Percentiles rank a stretch among this genome's conserved stretches.
Conservation (phyloP, 2,329 filamentous ascomycete species). For the Plectosphaerella cucumerina region DNA sequence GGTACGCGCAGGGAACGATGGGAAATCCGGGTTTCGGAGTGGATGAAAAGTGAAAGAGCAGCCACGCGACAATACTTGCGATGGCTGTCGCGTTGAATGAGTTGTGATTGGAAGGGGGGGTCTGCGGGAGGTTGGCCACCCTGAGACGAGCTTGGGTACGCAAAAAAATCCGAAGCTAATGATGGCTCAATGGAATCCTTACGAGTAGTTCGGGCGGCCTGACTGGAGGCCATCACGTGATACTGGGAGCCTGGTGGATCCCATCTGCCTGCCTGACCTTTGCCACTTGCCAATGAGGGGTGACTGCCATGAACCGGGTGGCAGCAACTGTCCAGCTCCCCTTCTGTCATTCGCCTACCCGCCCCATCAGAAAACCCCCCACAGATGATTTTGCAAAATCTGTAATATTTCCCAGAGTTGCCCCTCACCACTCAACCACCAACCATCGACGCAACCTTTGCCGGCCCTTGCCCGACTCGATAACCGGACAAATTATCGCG, state of each 20-base stretch:
- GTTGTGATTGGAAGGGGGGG: not conserved
- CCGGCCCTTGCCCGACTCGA: not conserved
- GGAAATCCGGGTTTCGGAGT: not conserved
- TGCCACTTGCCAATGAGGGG: not conserved
- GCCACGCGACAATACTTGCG: constrained; percentile 1
- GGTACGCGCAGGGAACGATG: not conserved
- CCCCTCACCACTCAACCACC: not conserved
- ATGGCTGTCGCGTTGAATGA: constrained; percentile 2
- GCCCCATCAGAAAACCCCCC: not conserved
- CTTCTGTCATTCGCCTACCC: not conserved
- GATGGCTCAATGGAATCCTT: not conserved
- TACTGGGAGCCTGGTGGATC: too few species aligned
- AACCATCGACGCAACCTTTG: not conserved
- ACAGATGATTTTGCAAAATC: not conserved
- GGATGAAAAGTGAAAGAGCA: not conserved
- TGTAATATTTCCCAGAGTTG: not conserved
- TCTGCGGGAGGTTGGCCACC: not conserved
- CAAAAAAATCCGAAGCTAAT: not conserved
- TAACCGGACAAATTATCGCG: not conserved
- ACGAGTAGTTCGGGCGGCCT: not conserved
- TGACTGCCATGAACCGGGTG: not conserved
- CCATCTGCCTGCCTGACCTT: too few species aligned
- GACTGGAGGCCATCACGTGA: not conserved
- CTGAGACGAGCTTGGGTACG: not conserved
- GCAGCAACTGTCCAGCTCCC: not conserved